These are phyloP conservation scores for Ceratobasidium sp. DNA, from an alignment of 1,284 basidiomycete species.

Conservation along the genomic window DNA sequence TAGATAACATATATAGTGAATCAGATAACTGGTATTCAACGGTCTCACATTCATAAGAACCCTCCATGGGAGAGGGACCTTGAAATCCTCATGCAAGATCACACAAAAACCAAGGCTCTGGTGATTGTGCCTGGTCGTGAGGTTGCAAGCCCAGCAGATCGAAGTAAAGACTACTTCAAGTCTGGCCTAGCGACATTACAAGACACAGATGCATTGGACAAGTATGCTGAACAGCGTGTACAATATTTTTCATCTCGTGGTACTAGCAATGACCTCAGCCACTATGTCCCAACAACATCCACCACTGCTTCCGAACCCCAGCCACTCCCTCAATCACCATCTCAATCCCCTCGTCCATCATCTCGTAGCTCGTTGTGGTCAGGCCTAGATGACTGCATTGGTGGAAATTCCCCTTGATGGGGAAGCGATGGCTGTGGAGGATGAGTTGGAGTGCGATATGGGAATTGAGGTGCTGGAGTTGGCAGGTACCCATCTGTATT, in stretches of 20 bases:
- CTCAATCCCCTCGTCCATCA: neutral
- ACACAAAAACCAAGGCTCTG: neutral
- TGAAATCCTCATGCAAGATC: neutral
- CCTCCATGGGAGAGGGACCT: neutral
- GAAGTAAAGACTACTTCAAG: neutral
- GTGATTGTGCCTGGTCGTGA: neutral
- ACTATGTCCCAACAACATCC: neutral
- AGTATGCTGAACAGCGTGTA: neutral
- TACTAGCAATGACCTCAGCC: neutral
- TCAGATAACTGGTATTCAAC: neutral
- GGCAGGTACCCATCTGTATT: too few species aligned
- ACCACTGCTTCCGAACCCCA: too few species aligned
- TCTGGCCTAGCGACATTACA: neutral
- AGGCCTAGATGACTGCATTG: too few species aligned
- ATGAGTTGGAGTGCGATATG: too few species aligned
- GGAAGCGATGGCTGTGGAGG: too few species aligned
- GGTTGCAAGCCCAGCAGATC: too few species aligned
- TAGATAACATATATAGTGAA: neutral
- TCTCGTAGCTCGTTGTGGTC: too few species aligned
- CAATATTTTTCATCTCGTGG: neutral
- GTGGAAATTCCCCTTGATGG: too few species aligned
- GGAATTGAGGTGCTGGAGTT: too few species aligned
- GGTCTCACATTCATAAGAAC: slow-evolving; percentile 1
- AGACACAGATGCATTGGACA: neutral
- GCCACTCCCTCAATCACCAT: neutral